phyloP scores from a whole-genome alignment of 805 yeast genomes.

The Ogataea kodamae region DNA sequence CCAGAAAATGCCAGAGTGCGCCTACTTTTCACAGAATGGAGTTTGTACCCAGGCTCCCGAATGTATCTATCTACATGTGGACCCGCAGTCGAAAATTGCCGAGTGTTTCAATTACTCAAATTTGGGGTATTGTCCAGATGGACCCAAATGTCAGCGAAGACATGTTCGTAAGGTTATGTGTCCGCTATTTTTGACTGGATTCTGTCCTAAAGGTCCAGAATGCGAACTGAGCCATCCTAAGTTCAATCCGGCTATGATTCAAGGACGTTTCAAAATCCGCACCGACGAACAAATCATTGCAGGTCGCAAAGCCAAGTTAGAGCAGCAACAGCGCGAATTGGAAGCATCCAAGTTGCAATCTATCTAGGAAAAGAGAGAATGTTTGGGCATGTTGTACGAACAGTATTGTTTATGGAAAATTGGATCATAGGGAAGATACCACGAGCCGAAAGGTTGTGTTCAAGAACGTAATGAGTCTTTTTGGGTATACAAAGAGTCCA shows the following conservation, averaged over 20 bases:
- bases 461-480: too few relatives aligned
- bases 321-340: conserved; percentile 20
- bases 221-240: conserved; percentile 84
- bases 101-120: conserved; percentile 76
- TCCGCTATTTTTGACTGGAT: conserved; percentile 79
- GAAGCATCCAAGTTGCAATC: conserved; percentile 9
- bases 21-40: conserved; percentile 77
- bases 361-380: too few relatives aligned
- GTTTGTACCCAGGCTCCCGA: conserved; percentile 91
- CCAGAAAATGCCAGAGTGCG: conserved; percentile 95
- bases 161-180: conserved; percentile 78
- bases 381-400: too few relatives aligned
- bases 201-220: conserved; percentile 84
- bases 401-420: too few relatives aligned
- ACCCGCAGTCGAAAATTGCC: conserved; percentile 84
- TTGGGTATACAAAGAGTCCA: too few relatives aligned
- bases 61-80: conserved; percentile 88
- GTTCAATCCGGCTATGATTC: conserved; percentile 47
- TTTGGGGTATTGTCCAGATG: conserved; percentile 87
- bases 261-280: conserved; percentile 43
- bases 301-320: conserved; percentile 26
- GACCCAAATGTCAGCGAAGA: conserved; percentile 78
- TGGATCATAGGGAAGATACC: too few relatives aligned
- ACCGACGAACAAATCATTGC: conserved; percentile 38
- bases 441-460: too few relatives aligned